Percentiles rank a stretch among this genome's conserved stretches.
These are phyloP conservation scores for Orbilia brochopaga DNA, from an alignment of 2,329 filamentous ascomycete genomes.

Conservation along the genomic window DNA sequence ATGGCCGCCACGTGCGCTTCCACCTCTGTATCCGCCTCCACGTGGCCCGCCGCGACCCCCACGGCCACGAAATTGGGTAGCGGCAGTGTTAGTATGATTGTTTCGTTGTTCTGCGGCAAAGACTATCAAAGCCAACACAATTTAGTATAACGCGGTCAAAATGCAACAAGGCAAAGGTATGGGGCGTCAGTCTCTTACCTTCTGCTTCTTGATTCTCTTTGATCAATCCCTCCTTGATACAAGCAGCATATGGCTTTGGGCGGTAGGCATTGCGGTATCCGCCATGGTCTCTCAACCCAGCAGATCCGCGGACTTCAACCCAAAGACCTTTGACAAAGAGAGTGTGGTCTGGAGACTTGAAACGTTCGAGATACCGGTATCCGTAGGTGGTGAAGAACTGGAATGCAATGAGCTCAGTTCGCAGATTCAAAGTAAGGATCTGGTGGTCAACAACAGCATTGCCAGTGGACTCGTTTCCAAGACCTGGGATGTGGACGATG, in stretches of 20 bases:
- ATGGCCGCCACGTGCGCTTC: slow-evolving; percentile 21
- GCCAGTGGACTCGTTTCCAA: slow-evolving; percentile 45
- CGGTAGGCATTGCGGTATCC: slow-evolving; percentile 50
- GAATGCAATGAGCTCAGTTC: slow-evolving; percentile 42
- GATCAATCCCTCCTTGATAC: slow-evolving; percentile 38
- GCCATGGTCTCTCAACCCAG: slow-evolving; percentile 45
- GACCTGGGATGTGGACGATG: slow-evolving; percentile 41
- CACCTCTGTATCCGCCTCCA: slow-evolving; percentile 23
- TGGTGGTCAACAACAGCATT: slow-evolving; percentile 46
- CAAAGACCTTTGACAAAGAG: slow-evolving; percentile 43
- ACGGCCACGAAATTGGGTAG: slow-evolving; percentile 31
- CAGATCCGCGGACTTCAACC: slow-evolving; percentile 49
- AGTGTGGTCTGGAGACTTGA: slow-evolving; percentile 37
- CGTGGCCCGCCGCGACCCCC: slow-evolving; percentile 30
- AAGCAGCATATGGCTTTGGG: slow-evolving; percentile 38
- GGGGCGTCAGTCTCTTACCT: slow-evolving; percentile 8
- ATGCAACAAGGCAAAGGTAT: slow-evolving; percentile 5
- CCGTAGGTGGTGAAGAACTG: slow-evolving; percentile 43
- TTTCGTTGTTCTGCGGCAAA: slow-evolving; percentile 26
- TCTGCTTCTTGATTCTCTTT: slow-evolving; percentile 48
- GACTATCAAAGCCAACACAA: slow-evolving; percentile 21
- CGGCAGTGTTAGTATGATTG: slow-evolving; percentile 24
- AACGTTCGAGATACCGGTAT: slow-evolving; percentile 48
- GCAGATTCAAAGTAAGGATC: slow-evolving; percentile 42
- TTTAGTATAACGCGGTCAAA: not conserved